phyloP scores from a whole-genome alignment of 78 protist genomes.

The Dictyostelium firmibasis region DNA sequence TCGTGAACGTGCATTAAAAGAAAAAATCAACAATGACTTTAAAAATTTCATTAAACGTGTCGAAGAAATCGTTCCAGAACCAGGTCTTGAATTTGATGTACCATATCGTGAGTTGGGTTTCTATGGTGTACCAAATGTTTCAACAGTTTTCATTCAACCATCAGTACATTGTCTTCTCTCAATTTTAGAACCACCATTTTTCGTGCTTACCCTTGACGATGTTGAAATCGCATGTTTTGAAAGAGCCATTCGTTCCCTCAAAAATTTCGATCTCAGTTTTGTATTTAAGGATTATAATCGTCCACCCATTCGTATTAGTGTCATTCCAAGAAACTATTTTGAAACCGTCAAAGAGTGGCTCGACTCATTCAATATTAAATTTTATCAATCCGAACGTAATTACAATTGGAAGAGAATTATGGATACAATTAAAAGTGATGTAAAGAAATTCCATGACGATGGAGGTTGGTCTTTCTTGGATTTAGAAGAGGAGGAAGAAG shows the following conservation, averaged over 20 bases:
- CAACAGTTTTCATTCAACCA: constrained; percentile 86
- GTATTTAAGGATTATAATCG: constrained; percentile 91
- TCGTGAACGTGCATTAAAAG: constrained; percentile 85
- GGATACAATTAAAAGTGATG: constrained; percentile 77
- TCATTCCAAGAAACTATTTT: constrained; percentile 79
- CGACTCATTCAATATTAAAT: constrained; percentile 86
- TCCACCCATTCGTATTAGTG: constrained; percentile 73
- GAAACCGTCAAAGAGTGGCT: constrained; percentile 94
- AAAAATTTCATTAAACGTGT: constrained; percentile 69
- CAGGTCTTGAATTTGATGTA: constrained; percentile 89
- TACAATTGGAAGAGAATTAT: constrained; percentile 91
- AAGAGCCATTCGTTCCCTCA: constrained; percentile 86
- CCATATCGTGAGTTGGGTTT: constrained; percentile 95
- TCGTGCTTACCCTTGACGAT: constrained; percentile 92
- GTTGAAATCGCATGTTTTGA: constrained; percentile 96
- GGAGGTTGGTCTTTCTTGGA: constrained; percentile 94
- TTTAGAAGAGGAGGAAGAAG: constrained; percentile 73
- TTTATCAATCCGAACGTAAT: constrained; percentile 78
- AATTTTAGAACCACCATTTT: constrained; percentile 89
- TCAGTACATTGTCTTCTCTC: constrained; percentile 88
- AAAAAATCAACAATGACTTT: constrained; percentile 85
- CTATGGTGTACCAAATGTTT: constrained; percentile 89
- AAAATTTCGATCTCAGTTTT: constrained; percentile 94
- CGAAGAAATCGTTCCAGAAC: constrained; percentile 57
- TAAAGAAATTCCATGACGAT: constrained; percentile 79